Base-by-base conservation (phyloP, 129 eudicot species). In the Lactuca sativa region DNA sequence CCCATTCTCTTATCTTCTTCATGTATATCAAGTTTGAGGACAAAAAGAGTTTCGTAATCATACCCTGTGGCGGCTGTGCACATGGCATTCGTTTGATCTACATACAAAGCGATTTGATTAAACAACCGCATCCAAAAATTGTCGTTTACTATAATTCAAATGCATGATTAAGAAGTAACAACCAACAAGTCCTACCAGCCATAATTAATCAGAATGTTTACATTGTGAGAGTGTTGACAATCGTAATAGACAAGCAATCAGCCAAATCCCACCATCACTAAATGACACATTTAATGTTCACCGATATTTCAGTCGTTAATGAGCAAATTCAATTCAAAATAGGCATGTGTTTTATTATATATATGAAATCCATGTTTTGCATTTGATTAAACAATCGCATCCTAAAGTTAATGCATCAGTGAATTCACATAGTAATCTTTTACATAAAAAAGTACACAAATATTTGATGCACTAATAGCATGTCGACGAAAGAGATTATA, bases 1-100 rank as follows among this genome's bases (percentile, higher is more conserved):
- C 30, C 2, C 30, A 21, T 43, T 59, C 66, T 58, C 75, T 59
- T 71, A 71, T 71, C 75, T 47, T 71, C 44, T 44, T 59, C 51
- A 59, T 71, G 17, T 71, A 47, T 30, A 59, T 59, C 59, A 47
- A 71, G 36, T 59, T 48, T 25, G 30, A 25, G 30, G 67, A 44
- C 30, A 47, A 71, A 44, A 43, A 15, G 18, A 44, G 48, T 33
- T 57, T 41, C 47, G 75, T 47, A n/a, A n/a, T n/a, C n/a, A n/a
- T n/a, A n/a, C 56, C 64, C 58, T 9, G 5, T 25, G 75, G 6
- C n/a, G 33, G 33, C 58, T n/a, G 25, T n/a, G 7, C 43, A 56
- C 36, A 56, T 69, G 56, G 1, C 15, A 17, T 69, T 14, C 13
- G 12, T 47, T 41, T 21, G 6, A 21, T 56, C 14, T 37, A 34